Conservation (phyloP, 108 stramenopile genomes). For the Fistulifera solaris region DNA sequence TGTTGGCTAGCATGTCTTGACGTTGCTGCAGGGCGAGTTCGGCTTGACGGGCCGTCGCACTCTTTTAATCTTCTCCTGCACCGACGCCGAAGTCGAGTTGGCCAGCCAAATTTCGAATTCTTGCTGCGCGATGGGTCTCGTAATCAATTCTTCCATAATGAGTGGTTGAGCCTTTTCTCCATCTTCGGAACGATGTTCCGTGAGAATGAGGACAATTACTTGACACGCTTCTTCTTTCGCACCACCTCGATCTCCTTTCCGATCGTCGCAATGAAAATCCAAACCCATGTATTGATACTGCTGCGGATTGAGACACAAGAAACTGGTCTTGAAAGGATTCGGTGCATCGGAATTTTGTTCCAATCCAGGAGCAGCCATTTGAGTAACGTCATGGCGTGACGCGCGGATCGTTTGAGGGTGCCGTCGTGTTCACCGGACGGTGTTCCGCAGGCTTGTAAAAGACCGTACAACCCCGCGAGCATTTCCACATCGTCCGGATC, state of each 20-base stretch:
- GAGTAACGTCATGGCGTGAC: slow-evolving; percentile 65
- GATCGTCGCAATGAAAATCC: slow-evolving; percentile 62
- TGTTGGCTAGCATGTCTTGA: slow-evolving; percentile 11
- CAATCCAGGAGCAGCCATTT: slow-evolving; percentile 60
- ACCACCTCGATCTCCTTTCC: slow-evolving; percentile 51
- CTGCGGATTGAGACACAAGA: slow-evolving; percentile 43
- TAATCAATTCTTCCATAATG: slow-evolving; percentile 44
- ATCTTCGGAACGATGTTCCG: slow-evolving; percentile 59
- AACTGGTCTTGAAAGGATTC: slow-evolving; percentile 57
- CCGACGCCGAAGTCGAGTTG: slow-evolving; percentile 33
- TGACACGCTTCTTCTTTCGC: slow-evolving; percentile 72
- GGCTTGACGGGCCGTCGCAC: slow-evolving; percentile 27
- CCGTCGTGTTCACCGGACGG: slow-evolving; percentile 59
- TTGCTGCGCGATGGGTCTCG: slow-evolving; percentile 28
- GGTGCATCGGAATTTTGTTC: slow-evolving; percentile 32
- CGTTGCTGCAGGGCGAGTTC: slow-evolving; percentile 13
- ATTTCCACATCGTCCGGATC: slow-evolving; percentile 37
- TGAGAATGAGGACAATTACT: slow-evolving; percentile 55
- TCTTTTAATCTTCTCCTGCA: slow-evolving; percentile 45
- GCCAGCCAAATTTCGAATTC: slow-evolving; percentile 68
- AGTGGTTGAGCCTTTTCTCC: slow-evolving; percentile 48
- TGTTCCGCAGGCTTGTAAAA: slow-evolving; percentile 67
- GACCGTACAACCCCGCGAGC: slow-evolving; percentile 35
- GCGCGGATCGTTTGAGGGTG: slow-evolving; percentile 57
- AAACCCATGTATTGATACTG: slow-evolving; percentile 46